These are phyloP conservation scores for Nicotiana noctiflora DNA, from an alignment of 257 asterid genomes.

Conservation along the genomic window DNA sequence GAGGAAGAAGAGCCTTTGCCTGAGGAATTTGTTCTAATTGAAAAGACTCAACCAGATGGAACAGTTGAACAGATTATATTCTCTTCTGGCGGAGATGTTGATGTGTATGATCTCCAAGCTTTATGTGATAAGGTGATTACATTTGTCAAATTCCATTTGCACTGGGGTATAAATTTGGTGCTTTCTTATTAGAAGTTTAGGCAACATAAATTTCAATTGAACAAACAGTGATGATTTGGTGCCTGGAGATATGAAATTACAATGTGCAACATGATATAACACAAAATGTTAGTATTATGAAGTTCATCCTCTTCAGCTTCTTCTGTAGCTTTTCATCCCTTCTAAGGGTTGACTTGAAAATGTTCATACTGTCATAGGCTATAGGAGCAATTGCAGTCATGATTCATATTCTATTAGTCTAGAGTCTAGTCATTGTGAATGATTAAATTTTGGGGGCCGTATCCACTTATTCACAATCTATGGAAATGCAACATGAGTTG, in stretches of 20 bases:
- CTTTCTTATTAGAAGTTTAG: not conserved
- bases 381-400: not conserved
- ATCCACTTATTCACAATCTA: not conserved
- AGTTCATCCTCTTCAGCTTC: not conserved
- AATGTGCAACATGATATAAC: not conserved
- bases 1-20: constrained; percentile 68
- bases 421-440: not conserved
- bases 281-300: not conserved
- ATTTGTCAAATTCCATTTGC: not conserved
- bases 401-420: not conserved
- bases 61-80: constrained; percentile 75
- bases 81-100: constrained; percentile 84
- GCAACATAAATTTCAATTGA: not conserved
- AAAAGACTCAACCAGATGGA: constrained; percentile 69
- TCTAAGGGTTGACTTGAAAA: not conserved
- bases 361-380: not conserved
- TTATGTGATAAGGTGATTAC: constrained; percentile 80
- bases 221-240: not conserved
- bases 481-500: too few relatives aligned
- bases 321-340: not conserved
- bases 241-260: not conserved
- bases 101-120: constrained; percentile 79
- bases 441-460: not conserved
- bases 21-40: constrained; percentile 82
- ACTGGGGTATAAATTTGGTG: not conserved